Conservation (phyloP, 306 rosid species). For the Vicia sativa region DNA sequence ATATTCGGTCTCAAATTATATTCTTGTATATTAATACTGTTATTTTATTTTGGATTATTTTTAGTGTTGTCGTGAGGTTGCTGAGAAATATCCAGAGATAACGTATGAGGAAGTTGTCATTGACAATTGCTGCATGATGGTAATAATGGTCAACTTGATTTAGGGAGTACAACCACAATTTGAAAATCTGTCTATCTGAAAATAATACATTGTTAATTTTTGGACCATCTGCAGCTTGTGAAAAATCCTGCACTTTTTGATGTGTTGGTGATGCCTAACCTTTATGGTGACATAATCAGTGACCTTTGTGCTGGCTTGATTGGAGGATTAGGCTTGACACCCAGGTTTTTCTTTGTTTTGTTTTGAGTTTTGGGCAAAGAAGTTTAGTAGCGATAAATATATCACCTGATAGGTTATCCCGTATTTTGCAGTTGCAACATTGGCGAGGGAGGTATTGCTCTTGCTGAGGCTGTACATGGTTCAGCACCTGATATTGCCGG, state of each 20-base stretch:
- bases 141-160: conserved; percentile 40
- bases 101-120: conserved; percentile 92
- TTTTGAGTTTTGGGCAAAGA: not conserved
- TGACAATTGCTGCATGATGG: conserved; percentile 99
- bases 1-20: not conserved
- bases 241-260: conserved; percentile 95
- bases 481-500: conserved; percentile 99
- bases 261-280: conserved; percentile 98
- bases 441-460: conserved; percentile 98
- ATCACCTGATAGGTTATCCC: conserved; percentile 40
- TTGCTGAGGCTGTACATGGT: conserved; percentile 99
- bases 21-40: conserved; percentile 19
- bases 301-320: conserved; percentile 98
- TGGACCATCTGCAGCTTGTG: conserved; percentile 73
- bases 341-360: conserved; percentile 55
- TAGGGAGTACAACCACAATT: conserved; percentile 25
- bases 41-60: conserved; percentile 34
- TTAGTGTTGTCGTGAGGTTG: conserved; percentile 98
- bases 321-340: conserved; percentile 97
- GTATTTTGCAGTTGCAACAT: conserved; percentile 75
- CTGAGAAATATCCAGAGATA: conserved; percentile 97
- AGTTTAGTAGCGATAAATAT: not conserved
- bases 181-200: conserved; percentile 8
- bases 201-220: conserved; percentile 22
- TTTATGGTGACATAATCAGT: conserved; percentile 96